Evolutionary conservation across 2,329 filamentous ascomycete genomes (phyloP).

Genomic region (Lojkania enalia): DNA sequence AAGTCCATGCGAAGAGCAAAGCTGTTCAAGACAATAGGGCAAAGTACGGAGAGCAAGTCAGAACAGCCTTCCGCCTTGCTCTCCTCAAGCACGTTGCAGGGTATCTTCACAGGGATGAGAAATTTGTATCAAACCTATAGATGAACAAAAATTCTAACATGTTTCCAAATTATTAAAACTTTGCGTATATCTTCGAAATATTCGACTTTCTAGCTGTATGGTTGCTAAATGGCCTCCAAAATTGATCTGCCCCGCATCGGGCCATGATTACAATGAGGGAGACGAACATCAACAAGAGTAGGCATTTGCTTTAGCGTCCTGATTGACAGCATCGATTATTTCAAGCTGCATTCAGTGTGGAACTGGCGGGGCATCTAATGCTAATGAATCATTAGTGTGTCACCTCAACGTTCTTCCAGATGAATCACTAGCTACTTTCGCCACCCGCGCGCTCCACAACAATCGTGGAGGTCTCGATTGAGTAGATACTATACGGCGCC

Average conservation of each 20-base stretch:
- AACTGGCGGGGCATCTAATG: slow-evolving; percentile 13
- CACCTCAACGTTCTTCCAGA: not conserved
- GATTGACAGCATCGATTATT: not conserved
- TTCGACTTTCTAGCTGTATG: too few relatives aligned
- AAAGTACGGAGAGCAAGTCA: slow-evolving; percentile 18
- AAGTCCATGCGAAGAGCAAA: slow-evolving; percentile 28
- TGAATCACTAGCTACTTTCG: slow-evolving; percentile 16
- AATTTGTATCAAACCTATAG: slow-evolving; percentile 11
- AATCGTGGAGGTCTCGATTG: too few relatives aligned
- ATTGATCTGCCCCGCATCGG: too few relatives aligned
- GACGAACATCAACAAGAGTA: too few relatives aligned
- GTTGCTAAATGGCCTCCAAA: too few relatives aligned
- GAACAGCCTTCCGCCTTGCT: slow-evolving; percentile 13
- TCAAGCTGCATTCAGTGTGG: not conserved
- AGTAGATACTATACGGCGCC: not conserved
- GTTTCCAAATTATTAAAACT: not conserved
- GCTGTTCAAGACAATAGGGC: slow-evolving; percentile 20
- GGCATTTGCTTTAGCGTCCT: too few relatives aligned
- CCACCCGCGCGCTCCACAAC: slow-evolving; percentile 2
- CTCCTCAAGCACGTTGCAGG: slow-evolving; percentile 19
- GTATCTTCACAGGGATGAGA: slow-evolving; percentile 15
- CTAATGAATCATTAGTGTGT: slow-evolving; percentile 23
- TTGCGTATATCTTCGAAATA: not conserved
- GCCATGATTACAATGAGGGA: too few relatives aligned
- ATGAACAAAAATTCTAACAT: not conserved